A percentile compares a stretch with the other conserved stretches of the same genome.
phyloP scores from a whole-genome alignment of 495 filamentous ascomycete genomes.

The Glutinoglossum americanum region DNA sequence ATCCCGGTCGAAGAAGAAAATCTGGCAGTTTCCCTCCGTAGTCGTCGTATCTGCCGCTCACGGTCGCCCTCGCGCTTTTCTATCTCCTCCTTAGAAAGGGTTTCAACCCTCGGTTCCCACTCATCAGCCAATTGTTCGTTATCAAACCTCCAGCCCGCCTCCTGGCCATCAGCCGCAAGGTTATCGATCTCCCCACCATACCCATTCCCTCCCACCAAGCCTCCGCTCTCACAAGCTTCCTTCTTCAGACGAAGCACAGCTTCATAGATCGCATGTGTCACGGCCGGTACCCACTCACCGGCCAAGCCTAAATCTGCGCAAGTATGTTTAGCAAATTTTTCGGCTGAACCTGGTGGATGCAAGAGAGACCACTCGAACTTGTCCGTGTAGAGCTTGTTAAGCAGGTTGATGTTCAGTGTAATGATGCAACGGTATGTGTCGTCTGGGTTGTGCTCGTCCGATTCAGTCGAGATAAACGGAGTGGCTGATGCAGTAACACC shows the following conservation, averaged over 20 bases:
- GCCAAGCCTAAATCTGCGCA: constrained; percentile 75
- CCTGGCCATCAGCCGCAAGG: constrained; percentile 52
- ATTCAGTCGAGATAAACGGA: constrained; percentile 23
- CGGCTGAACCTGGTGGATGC: constrained; percentile 75
- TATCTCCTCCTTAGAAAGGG: constrained; percentile 83
- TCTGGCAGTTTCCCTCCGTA: constrained; percentile 77
- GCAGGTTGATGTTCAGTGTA: constrained; percentile 75
- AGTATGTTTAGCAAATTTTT: constrained; percentile 77
- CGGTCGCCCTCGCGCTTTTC: constrained; percentile 92
- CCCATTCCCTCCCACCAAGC: constrained; percentile 46
- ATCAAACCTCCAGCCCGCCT: constrained; percentile 89
- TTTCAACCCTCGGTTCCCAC: constrained; percentile 89
- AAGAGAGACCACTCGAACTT: constrained; percentile 97
- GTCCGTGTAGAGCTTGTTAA: constrained; percentile 83
- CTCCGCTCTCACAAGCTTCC: constrained; percentile 79
- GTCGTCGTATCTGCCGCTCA: constrained; percentile 67
- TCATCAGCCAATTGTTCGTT: constrained; percentile 71
- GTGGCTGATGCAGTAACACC: constrained; percentile 30
- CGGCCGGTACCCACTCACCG: constrained; percentile 84
- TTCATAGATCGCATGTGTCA: constrained; percentile 94
- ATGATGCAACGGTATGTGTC: constrained; percentile 86
- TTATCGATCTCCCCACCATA: constrained; percentile 69
- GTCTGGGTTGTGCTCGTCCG: constrained; percentile 52
- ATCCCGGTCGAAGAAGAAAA: constrained; percentile 72
- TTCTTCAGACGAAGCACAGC: constrained; percentile 85